Evolutionary conservation across 257 asterid species (phyloP).

Genomic region (Gentiana macrophylla): DNA sequence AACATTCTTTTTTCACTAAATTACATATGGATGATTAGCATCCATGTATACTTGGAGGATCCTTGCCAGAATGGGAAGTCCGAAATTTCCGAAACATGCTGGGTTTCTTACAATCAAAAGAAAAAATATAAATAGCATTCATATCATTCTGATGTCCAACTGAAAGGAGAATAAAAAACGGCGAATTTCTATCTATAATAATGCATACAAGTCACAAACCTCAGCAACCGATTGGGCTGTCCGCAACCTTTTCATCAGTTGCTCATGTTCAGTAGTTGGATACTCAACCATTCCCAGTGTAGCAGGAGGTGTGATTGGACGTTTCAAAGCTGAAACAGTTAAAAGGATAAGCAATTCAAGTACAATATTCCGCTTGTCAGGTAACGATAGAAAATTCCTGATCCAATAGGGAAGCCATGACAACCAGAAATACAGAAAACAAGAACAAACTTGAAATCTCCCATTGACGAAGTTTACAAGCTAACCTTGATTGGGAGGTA

Average conservation of each 20-base stretch:
- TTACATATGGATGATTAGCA: no score
- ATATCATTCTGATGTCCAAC: no score
- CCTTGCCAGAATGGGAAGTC: no score
- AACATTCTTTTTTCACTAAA: no score
- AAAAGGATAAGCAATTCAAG: conserved; percentile 3
- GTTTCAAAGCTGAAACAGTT: conserved; percentile 76
- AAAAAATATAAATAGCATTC: no score
- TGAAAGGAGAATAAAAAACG: background rate
- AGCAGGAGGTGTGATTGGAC: conserved; percentile 92
- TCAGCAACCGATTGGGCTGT: conserved; percentile 94
- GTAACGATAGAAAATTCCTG: background rate
- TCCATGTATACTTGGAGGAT: no score
- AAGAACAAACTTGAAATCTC: background rate
- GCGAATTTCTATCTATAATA: conserved; percentile 3
- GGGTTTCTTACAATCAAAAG: no score
- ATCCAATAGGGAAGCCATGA: background rate
- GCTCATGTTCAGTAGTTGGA: conserved; percentile 86
- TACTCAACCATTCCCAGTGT: conserved; percentile 89
- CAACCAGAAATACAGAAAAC: background rate
- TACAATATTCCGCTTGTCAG: no score
- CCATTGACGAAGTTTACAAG: conserved; percentile 5
- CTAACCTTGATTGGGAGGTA: conserved; percentile 79
- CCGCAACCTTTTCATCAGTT: conserved; percentile 86
- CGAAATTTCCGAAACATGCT: no score
- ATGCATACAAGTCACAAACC: conserved; percentile 25